Conservation (phyloP, 768 basidiomycete species). For the Mycena indigotica region DNA sequence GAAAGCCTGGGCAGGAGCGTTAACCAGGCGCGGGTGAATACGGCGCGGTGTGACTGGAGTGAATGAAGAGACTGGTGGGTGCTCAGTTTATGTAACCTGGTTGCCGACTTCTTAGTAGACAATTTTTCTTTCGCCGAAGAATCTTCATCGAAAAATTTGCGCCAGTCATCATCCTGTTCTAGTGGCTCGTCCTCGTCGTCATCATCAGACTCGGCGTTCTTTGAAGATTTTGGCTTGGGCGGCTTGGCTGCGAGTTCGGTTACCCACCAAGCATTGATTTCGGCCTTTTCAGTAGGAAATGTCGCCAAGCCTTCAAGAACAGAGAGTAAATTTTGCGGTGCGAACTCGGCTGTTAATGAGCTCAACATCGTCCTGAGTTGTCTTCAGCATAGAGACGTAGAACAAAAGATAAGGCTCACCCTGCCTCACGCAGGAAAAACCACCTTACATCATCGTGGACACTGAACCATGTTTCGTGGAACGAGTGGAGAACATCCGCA, state of each 20-base stretch:
- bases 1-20: conserved; percentile 64
- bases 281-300: conserved; percentile 70
- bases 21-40: conserved; percentile 84
- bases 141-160: conserved; percentile 80
- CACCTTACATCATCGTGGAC: conserved; percentile 83
- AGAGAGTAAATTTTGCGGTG: conserved; percentile 53
- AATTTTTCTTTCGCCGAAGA: conserved; percentile 36
- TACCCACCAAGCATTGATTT: conserved; percentile 82
- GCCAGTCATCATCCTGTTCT: conserved; percentile 66
- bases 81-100: conserved; percentile 65
- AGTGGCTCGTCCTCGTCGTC: conserved; percentile 38
- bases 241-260: conserved; percentile 63
- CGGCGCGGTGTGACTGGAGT: conserved; percentile 73
- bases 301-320: conserved; percentile 69
- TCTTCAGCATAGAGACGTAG: conserved; percentile 4
- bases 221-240: conserved; percentile 47
- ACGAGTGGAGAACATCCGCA: conserved; percentile 61
- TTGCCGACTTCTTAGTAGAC: conserved; percentile 37
- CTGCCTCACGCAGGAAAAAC: conserved; percentile 84
- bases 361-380: conserved; percentile 34
- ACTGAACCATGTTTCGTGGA: conserved; percentile 73
- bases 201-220: conserved; percentile 35
- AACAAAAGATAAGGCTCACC: conserved; percentile 40
- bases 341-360: conserved; percentile 33
- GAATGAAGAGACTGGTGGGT: conserved; percentile 79